Percentiles rank a stretch among this genome's conserved stretches.
phyloP scores from a whole-genome alignment of 2,329 filamentous ascomycete genomes.

The Aureobasidium sp. region DNA sequence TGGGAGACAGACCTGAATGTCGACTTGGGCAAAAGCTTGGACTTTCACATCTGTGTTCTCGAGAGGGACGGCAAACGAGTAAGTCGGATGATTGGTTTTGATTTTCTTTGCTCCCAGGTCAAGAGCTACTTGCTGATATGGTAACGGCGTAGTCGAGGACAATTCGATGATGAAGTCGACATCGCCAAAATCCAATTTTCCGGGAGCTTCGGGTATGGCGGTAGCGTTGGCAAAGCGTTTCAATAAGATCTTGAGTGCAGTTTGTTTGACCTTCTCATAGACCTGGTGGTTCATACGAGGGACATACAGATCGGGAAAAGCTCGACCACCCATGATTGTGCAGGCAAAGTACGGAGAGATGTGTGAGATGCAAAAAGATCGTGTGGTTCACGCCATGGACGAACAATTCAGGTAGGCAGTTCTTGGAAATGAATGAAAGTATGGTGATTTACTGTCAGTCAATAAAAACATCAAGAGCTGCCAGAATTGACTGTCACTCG shows the following conservation, averaged over 20 bases:
- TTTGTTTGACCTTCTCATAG: conserved; percentile 47
- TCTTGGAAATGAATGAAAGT: not conserved
- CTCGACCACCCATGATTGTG: conserved; percentile 57
- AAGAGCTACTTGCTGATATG: conserved; percentile 17
- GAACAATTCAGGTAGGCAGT: too few species aligned
- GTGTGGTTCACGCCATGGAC: not conserved
- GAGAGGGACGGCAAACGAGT: conserved; percentile 43
- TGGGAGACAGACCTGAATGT: conserved; percentile 51
- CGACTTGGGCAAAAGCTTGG: conserved; percentile 53
- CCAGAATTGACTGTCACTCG: not conserved
- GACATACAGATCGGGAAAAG: conserved; percentile 50
- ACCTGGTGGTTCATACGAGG: conserved; percentile 57
- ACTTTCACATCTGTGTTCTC: conserved; percentile 34
- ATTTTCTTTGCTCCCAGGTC: conserved; percentile 14
- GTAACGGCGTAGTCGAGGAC: conserved; percentile 8
- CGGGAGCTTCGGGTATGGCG: conserved; percentile 61
- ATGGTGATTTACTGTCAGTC: not conserved
- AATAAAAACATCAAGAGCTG: not conserved
- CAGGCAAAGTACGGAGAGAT: not conserved
- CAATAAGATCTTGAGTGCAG: conserved; percentile 41
- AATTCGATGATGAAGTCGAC: conserved; percentile 59
- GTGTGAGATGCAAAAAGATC: not conserved
- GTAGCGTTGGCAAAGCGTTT: conserved; percentile 43
- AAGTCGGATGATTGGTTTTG: not conserved
- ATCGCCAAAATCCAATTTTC: conserved; percentile 62